Evolutionary conservation across 2,329 filamentous ascomycete species (phyloP).

Genomic region (Zymoseptoria tritici): DNA sequence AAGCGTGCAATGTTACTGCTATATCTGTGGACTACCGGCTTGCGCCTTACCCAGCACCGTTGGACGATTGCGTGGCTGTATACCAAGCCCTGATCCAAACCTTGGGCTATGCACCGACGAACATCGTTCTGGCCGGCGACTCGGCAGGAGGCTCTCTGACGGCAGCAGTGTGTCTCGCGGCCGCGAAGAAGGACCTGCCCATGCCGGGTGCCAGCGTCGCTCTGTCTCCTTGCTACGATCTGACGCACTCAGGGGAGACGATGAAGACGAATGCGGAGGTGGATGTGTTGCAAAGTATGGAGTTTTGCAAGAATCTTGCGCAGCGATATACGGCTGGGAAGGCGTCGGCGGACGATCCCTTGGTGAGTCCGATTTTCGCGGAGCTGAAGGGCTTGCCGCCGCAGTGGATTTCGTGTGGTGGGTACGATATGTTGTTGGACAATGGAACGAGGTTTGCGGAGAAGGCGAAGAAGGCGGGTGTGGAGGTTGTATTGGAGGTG

Average conservation of each 20-base stretch:
- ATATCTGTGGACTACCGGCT: constrained; percentile 52
- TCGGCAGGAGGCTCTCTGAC: constrained; percentile 23
- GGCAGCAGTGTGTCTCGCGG: constrained; percentile 18
- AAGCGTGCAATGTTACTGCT: constrained; percentile 42
- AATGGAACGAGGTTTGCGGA: constrained; percentile 47
- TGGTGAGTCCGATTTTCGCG: constrained; percentile 15
- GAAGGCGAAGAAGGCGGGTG: constrained; percentile 38
- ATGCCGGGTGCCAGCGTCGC: constrained; percentile 17
- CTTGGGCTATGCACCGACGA: constrained; percentile 22
- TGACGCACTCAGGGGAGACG: constrained; percentile 9
- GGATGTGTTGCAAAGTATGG: constrained; percentile 18
- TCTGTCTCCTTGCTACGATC: constrained; percentile 23
- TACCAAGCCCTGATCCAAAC: constrained; percentile 48
- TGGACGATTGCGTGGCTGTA: constrained; percentile 51
- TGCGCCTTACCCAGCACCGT: constrained; percentile 48
- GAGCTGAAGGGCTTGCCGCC: constrained; percentile 34
- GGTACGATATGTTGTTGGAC: constrained; percentile 46
- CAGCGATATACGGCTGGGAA: constrained; percentile 13
- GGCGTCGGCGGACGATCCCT: constrained; percentile 10
- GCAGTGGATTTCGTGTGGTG: constrained; percentile 46
- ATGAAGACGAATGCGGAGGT: constrained; percentile 16
- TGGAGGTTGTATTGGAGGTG: constrained; percentile 40
- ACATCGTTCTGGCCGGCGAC: constrained; percentile 21
- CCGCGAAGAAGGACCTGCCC: constrained; percentile 13
- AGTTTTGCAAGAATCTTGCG: constrained; percentile 14